phyloP scores from a whole-genome alignment of 1,284 basidiomycete genomes.

The Ganoderma sp. region DNA sequence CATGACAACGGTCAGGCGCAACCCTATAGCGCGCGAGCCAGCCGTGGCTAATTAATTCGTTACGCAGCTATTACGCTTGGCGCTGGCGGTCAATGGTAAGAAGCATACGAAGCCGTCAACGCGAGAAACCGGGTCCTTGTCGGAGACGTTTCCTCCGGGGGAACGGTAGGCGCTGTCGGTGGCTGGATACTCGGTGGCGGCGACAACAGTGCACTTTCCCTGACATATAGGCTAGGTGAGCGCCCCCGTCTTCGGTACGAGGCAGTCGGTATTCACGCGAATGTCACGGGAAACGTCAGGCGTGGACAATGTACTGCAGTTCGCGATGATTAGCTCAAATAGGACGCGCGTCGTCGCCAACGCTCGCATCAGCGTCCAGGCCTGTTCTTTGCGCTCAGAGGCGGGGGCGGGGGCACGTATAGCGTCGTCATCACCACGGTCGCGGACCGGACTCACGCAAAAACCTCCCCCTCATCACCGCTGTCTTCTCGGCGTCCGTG shows the following conservation, averaged over 20 bases:
- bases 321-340: conserved; percentile 46
- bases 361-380: conserved; percentile 43
- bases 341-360: conserved; percentile 46
- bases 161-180: conserved; percentile 43
- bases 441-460: conserved; percentile 47
- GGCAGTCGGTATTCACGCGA: not conserved
- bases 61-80: conserved; percentile 46
- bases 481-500: conserved; percentile 34
- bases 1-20: conserved; percentile 28
- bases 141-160: conserved; percentile 42
- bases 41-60: not conserved
- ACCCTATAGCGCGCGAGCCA: not conserved
- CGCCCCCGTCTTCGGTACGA: not conserved
- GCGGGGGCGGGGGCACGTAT: conserved; percentile 54
- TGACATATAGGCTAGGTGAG: conserved; percentile 51
- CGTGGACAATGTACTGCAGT: conserved; percentile 51
- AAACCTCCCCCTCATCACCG: conserved; percentile 38
- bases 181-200: conserved; percentile 52
- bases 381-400: conserved; percentile 58
- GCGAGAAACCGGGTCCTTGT: conserved; percentile 32
- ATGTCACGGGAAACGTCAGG: conserved; percentile 34
- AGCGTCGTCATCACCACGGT: conserved; percentile 50
- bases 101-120: conserved; percentile 48
- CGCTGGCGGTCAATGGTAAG: conserved; percentile 52
- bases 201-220: conserved; percentile 46